Evolutionary conservation across 2,329 filamentous ascomycete genomes (phyloP), one percentile per base, ranked within the genome.

Genomic region (Clarireedia homoeocarpa): DNA sequence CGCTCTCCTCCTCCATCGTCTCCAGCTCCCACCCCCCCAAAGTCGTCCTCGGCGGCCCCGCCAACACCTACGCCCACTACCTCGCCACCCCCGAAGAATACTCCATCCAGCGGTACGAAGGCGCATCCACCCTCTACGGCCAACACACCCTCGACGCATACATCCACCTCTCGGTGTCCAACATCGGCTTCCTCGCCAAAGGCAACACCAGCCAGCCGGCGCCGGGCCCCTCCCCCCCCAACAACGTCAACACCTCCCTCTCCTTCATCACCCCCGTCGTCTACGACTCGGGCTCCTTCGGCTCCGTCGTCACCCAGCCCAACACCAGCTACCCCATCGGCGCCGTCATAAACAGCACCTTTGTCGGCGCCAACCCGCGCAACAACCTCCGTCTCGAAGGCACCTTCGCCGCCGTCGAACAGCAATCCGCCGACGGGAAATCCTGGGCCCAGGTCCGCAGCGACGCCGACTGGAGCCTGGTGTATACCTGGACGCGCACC

Each of bases 121-220:
- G 91, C n/a, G 92, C 89, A 0, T 92, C 88, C 5, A 97, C 92
- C 0, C 81, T 97, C 2, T 94, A 88, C 69, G 92, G 92, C 0
- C 87, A 81, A 2, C 83, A 91, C 70, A 88, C 90, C 0, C 79
- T 96, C 12, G 82, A 87, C 38, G 92, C 91, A 0, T 94, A 94
- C 73, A 88, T 96, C 73, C 91, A 95, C 70, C 77, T 92, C 44
- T 91, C 89, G 0, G 75, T 91, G 15, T 80, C 77, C 0, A 83
- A 86, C 69, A 80, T 94, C 4, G 78, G 77, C 14, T 86, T 85
- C 68, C 80, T 95, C 3, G 75, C 76, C 9, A 73, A 74, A 54
- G 74, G 74, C 48, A 70, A 73, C 59, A 67, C 70, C 63, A 56
- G 73, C 62, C 67, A 77, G 65, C 67, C 77, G 65, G 53, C 75